phyloP scores from a whole-genome alignment of 73 alveolate species.

The Symbiodinium pilosum region DNA sequence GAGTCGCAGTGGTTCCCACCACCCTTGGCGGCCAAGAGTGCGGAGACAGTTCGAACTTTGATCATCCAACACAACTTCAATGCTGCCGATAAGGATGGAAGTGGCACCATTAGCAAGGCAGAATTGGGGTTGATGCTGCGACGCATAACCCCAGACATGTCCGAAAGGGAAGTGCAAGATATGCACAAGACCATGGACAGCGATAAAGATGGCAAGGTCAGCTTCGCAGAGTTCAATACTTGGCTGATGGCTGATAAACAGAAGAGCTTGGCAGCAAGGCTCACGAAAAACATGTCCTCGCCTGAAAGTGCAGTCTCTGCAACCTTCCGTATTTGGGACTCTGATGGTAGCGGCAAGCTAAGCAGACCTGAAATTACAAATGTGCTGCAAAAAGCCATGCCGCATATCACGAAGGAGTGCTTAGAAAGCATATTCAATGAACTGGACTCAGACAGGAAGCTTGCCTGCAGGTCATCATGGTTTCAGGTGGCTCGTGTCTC shows the following conservation, averaged over 20 bases:
- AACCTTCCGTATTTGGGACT: conserved; percentile 84
- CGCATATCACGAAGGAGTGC: conserved; percentile 10
- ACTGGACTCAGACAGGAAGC: not conserved
- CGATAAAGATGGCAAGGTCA: conserved; percentile 61
- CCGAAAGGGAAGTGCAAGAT: conserved; percentile 40
- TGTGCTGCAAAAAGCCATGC: conserved; percentile 55
- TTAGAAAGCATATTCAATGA: not conserved
- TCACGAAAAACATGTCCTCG: conserved; percentile 36
- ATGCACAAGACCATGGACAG: conserved; percentile 75
- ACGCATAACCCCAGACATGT: conserved; percentile 65
- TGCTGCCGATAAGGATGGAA: conserved; percentile 71
- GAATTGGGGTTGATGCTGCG: conserved; percentile 77
- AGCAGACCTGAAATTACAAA: not conserved
- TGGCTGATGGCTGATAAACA: conserved; percentile 72
- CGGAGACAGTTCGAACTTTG: conserved; percentile 32
- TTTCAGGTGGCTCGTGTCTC: too few species aligned
- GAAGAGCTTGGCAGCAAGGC: conserved; percentile 8
- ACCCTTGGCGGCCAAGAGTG: conserved; percentile 41
- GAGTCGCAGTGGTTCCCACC: conserved; percentile 83
- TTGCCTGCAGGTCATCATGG: not conserved
- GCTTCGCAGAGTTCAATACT: conserved; percentile 44
- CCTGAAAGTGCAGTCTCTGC: conserved; percentile 66
- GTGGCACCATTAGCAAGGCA: conserved; percentile 55
- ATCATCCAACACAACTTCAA: conserved; percentile 72
- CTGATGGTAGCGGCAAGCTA: conserved; percentile 79